These are phyloP conservation scores for Paspalum vaginatum DNA, from an alignment of 176 grass and related monocot genomes.

Conservation along the genomic window DNA sequence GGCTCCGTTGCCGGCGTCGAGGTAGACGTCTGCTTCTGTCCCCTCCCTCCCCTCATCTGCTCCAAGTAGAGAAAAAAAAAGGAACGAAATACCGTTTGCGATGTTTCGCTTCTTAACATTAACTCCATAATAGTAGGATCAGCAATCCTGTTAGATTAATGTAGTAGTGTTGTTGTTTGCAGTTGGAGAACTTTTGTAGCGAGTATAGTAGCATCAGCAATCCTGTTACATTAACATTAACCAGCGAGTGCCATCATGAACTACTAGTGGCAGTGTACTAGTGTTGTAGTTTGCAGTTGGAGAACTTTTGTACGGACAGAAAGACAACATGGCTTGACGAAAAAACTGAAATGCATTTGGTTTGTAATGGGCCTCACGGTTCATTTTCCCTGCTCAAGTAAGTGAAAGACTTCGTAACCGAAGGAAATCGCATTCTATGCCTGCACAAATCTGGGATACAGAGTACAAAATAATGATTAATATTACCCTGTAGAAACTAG, in stretches of 20 bases:
- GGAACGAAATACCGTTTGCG: neutral
- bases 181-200: too few relatives aligned
- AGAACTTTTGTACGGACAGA: neutral
- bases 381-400: too few relatives aligned
- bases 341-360: constrained; percentile 5
- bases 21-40: constrained; percentile 48
- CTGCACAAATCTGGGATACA: neutral
- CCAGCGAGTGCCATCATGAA: constrained; percentile 8
- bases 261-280: neutral
- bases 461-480: neutral
- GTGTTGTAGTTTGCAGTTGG: neutral
- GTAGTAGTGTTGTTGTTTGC: too few relatives aligned
- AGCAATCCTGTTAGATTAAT: too few relatives aligned
- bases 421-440: neutral
- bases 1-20: constrained; percentile 71
- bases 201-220: too few relatives aligned
- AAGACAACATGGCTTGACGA: neutral
- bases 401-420: neutral
- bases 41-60: neutral
- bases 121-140: too few relatives aligned
- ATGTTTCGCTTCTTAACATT: neutral
- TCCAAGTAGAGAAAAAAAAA: neutral
- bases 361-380: too few relatives aligned
- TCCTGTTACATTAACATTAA: neutral
- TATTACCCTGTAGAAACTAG: neutral